phyloP scores from a whole-genome alignment of 257 asterid species.

The Solanum pimpinellifolium region DNA sequence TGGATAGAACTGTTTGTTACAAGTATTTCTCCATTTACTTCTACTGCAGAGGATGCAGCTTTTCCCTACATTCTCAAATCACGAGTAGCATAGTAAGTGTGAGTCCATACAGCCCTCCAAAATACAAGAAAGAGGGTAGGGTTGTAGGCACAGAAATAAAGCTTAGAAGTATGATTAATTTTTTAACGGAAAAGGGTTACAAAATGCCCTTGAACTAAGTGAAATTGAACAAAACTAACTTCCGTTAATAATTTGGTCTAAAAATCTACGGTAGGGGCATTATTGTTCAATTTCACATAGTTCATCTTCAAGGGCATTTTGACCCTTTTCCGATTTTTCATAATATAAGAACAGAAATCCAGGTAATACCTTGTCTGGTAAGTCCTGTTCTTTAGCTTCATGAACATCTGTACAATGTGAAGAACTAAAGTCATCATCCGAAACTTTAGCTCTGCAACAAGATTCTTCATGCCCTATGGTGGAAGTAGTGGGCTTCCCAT shows the following conservation, averaged over 20 bases:
- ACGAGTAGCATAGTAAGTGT: background rate
- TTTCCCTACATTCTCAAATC: constrained; percentile 18
- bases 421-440: constrained; percentile 3
- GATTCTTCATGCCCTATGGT: constrained; percentile 4
- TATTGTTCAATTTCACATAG: background rate
- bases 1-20: constrained; percentile 16
- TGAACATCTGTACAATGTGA: constrained; percentile 6
- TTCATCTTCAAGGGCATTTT: background rate
- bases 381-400: background rate
- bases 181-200: background rate
- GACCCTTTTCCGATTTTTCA: background rate
- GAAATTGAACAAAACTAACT: background rate
- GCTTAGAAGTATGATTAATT: background rate
- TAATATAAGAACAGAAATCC: background rate
- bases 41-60: background rate
- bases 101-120: background rate
- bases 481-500: constrained; percentile 6
- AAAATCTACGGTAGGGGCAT: background rate
- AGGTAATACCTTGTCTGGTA: constrained; percentile 1
- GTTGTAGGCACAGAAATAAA: background rate
- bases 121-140: background rate
- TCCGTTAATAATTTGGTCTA: background rate
- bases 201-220: background rate
- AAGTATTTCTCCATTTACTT: constrained; percentile 17
- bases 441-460: constrained; percentile 4